These are phyloP conservation scores for Selenicereus undatus DNA, from an alignment of 148 eudicot genomes.

Conservation along the genomic window DNA sequence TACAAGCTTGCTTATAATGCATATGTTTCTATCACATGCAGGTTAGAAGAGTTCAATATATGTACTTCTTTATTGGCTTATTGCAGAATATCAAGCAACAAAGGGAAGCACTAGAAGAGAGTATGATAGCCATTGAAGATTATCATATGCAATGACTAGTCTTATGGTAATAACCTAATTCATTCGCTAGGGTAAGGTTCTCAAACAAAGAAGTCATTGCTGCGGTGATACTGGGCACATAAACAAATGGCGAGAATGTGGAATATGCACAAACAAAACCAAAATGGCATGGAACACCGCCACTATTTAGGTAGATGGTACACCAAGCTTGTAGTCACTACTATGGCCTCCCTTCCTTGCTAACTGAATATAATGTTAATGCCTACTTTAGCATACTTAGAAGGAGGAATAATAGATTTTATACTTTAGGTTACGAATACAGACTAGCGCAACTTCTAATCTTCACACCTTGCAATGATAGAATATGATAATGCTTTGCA, in stretches of 20 bases:
- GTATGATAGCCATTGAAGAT: too few relatives aligned
- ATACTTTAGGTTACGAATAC: conserved; percentile 56
- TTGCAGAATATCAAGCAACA: too few relatives aligned
- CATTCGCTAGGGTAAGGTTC: conserved; percentile 76
- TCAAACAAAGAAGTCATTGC: conserved; percentile 48
- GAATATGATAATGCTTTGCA: conserved; percentile 69
- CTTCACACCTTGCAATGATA: conserved; percentile 66
- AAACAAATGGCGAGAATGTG: conserved; percentile 76
- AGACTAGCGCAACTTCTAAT: conserved; percentile 80
- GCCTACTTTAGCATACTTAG: neutral
- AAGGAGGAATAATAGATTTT: neutral
- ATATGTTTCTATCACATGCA: too few relatives aligned
- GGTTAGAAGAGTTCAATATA: too few relatives aligned
- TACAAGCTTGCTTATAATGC: too few relatives aligned
- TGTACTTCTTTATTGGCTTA: too few relatives aligned
- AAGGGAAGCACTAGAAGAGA: too few relatives aligned
- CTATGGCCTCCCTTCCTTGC: neutral
- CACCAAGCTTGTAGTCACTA: conserved; percentile 1
- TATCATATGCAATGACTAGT: too few relatives aligned
- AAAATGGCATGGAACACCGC: conserved; percentile 64
- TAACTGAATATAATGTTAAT: neutral
- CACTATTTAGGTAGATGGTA: conserved; percentile 78
- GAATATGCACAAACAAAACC: conserved; percentile 70
- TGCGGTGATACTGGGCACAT: conserved; percentile 77
- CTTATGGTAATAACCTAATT: too few relatives aligned